Percentiles rank a stretch among this genome's conserved stretches.
Conservation (phyloP, 306 rosid genomes). For the Fragaria vesca region DNA sequence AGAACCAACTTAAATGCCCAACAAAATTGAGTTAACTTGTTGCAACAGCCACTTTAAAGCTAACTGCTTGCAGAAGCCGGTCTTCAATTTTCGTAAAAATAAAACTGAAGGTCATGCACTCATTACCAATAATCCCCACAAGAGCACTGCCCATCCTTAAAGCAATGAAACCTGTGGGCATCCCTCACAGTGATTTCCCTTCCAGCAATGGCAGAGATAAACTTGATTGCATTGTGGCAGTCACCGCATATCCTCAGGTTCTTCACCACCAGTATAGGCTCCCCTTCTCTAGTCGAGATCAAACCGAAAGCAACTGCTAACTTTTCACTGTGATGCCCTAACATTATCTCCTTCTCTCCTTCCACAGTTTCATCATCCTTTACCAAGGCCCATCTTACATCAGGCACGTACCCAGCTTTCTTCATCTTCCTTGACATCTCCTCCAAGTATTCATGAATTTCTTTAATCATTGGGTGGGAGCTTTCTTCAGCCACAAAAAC, state of each 20-base stretch:
- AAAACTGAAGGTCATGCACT: not conserved
- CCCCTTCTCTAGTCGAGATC: constrained; percentile 58
- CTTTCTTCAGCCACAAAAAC: constrained; percentile 75
- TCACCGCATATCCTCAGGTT: constrained; percentile 84
- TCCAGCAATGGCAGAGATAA: constrained; percentile 52
- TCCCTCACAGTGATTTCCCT: constrained; percentile 84
- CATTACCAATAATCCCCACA: constrained; percentile 79
- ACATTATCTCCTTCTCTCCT: constrained; percentile 65
- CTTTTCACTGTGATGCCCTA: constrained; percentile 72
- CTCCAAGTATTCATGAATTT: constrained; percentile 60
- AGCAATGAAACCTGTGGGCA: constrained; percentile 76
- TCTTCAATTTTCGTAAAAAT: not conserved
- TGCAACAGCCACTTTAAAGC: not conserved
- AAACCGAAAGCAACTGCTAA: constrained; percentile 73
- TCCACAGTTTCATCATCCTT: constrained; percentile 48
- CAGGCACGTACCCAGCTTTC: constrained; percentile 63
- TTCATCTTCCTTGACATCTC: constrained; percentile 60
- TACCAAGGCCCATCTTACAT: constrained; percentile 58
- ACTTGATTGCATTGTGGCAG: constrained; percentile 80
- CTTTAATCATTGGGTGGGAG: constrained; percentile 68
- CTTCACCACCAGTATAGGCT: constrained; percentile 69
- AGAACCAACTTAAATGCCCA: not conserved
- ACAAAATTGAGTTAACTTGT: not conserved
- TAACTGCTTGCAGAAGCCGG: not conserved
- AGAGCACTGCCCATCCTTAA: constrained; percentile 68